Conservation (phyloP, 495 filamentous ascomycete species). For the Talaromyces liani region DNA sequence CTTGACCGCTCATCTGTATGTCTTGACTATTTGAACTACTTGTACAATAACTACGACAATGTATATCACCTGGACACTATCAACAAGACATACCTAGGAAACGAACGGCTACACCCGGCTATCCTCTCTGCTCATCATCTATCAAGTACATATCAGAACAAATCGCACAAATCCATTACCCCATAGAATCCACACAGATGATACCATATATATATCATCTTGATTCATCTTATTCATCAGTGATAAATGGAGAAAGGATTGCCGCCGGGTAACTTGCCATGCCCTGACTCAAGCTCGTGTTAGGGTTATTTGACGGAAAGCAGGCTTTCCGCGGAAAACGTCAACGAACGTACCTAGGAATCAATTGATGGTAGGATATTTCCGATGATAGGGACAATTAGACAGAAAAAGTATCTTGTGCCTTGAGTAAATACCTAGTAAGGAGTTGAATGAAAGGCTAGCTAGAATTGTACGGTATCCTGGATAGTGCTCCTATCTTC, state of each 20-base stretch:
- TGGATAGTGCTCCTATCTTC: background rate
- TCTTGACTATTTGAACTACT: background rate
- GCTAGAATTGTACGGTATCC: background rate
- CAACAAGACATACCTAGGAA: background rate
- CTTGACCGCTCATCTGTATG: background rate
- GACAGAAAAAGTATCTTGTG: background rate
- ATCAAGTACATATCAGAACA: background rate
- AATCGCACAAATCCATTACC: conserved; percentile 1
- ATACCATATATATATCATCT: background rate
- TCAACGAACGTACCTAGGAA: background rate
- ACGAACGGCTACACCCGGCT: background rate
- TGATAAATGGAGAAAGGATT: background rate
- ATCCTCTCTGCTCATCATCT: background rate
- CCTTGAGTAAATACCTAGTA: background rate
- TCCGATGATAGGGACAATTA: background rate
- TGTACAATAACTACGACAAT: background rate
- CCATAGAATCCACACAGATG: conserved; percentile 5
- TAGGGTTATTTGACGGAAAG: background rate
- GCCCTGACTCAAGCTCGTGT: background rate
- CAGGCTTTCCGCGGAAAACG: background rate
- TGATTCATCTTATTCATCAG: background rate
- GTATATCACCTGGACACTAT: background rate
- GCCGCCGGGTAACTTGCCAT: background rate
- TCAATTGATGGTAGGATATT: background rate
- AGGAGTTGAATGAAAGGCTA: background rate